Conservation (phyloP, 1,284 basidiomycete genomes). For the Heterobasidion parviporum region DNA sequence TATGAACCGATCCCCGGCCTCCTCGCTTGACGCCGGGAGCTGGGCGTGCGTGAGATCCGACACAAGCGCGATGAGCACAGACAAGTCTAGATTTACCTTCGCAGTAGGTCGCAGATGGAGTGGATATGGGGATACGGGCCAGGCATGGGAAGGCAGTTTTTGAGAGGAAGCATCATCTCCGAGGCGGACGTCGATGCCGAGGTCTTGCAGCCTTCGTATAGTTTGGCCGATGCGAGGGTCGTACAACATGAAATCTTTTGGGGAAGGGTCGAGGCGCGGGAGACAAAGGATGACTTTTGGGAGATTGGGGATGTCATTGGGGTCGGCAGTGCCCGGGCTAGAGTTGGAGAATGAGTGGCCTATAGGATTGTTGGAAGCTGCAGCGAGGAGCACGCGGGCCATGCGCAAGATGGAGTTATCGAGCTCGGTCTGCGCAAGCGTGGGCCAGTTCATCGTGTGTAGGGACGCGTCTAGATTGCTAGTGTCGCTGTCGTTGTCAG, state of each 20-base stretch:
- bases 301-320: neutral
- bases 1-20: constrained; percentile 56
- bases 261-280: constrained; percentile 54
- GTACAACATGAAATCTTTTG: constrained; percentile 23
- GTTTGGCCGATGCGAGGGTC: constrained; percentile 61
- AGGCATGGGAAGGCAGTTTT: constrained; percentile 9
- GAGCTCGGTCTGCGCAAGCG: constrained; percentile 41
- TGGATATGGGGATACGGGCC: constrained; percentile 7
- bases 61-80: constrained; percentile 73
- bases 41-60: constrained; percentile 75
- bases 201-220: constrained; percentile 40
- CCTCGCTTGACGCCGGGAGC: constrained; percentile 47
- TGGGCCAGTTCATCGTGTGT: constrained; percentile 13
- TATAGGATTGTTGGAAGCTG: constrained; percentile 35
- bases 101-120: constrained; percentile 35
- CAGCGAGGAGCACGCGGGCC: constrained; percentile 52
- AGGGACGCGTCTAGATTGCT: constrained; percentile 20
- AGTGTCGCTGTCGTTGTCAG: constrained; percentile 33
- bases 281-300: constrained; percentile 52
- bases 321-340: constrained; percentile 24
- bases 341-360: constrained; percentile 25
- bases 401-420: constrained; percentile 67
- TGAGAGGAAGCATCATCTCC: constrained; percentile 41
- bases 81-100: constrained; percentile 73
- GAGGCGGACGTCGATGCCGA: constrained; percentile 62